Evolutionary conservation across 768 basidiomycete genomes (phyloP).

Genomic region (Paxillus ammoniavirescens): DNA sequence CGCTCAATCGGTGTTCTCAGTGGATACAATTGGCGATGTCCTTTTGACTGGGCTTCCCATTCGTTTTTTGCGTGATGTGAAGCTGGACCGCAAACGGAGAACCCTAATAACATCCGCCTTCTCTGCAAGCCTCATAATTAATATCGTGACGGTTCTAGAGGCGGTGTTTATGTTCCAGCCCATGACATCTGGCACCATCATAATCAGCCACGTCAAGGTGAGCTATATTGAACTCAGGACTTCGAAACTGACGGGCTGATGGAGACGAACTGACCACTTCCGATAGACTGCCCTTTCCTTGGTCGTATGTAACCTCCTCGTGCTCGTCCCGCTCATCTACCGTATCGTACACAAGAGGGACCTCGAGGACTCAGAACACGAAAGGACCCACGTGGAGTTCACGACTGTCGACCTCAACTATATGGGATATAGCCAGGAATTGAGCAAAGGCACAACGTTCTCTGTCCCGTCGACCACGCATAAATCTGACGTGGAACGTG

Average conservation of each 20-base stretch:
- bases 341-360: conserved; percentile 5
- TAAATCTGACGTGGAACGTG: too few relatives aligned
- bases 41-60: conserved; percentile 20
- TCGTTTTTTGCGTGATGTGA: conserved; percentile 13
- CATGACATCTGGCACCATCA: conserved; percentile 8
- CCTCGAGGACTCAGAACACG: not conserved
- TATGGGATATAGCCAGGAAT: not conserved
- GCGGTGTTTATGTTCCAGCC: conserved; percentile 4
- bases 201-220: conserved; percentile 24
- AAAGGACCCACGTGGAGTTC: conserved; percentile 2
- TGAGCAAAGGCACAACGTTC: not conserved
- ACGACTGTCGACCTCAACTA: conserved; percentile 11
- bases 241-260: not conserved
- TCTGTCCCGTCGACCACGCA: not conserved
- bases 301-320: conserved; percentile 24
- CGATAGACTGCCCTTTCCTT: conserved; percentile 3
- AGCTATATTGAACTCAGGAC: not conserved
- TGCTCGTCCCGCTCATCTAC: conserved; percentile 20
- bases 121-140: conserved; percentile 22
- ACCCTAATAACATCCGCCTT: conserved; percentile 20
- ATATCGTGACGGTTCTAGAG: conserved; percentile 16
- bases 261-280: too few relatives aligned
- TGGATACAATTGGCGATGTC: conserved; percentile 20
- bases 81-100: conserved; percentile 13
- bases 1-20: conserved; percentile 5